Evolutionary conservation across 1,139 yeast genomes (phyloP).

Genomic region (Suhomyces yuchorum): DNA sequence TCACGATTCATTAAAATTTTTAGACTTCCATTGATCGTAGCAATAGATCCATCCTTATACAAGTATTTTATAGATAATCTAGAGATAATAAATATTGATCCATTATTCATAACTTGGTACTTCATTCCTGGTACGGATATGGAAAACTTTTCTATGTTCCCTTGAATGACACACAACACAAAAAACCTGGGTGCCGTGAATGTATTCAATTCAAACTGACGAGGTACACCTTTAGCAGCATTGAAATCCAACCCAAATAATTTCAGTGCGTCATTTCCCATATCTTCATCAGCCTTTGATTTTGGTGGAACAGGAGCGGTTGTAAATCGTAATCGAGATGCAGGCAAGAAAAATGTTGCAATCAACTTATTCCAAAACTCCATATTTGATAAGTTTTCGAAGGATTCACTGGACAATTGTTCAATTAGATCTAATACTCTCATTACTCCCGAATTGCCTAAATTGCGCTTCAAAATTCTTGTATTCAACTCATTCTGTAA

Average conservation of each 20-base stretch:
- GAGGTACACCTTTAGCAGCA: constrained; percentile 22
- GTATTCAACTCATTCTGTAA: constrained; percentile 39
- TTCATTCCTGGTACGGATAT: constrained; percentile 63
- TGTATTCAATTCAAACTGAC: constrained; percentile 65
- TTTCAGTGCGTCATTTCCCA: constrained; percentile 9
- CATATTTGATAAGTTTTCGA: constrained; percentile 30
- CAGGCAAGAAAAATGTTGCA: constrained; percentile 38
- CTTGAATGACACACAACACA: constrained; percentile 53
- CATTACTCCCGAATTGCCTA: constrained; percentile 50
- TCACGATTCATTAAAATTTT: constrained; percentile 63
- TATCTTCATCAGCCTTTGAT: constrained; percentile 5
- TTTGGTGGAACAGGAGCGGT: constrained; percentile 18
- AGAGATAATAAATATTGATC: constrained; percentile 63
- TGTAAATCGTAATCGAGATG: constrained; percentile 30
- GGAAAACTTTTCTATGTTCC: constrained; percentile 55
- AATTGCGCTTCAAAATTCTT: constrained; percentile 40
- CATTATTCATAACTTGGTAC: constrained; percentile 67
- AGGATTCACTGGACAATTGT: constrained; percentile 37
- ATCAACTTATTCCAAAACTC: constrained; percentile 46
- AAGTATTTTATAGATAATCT: constrained; percentile 55
- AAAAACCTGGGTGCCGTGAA: constrained; percentile 70
- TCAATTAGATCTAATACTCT: constrained; percentile 43
- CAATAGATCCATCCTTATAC: constrained; percentile 70
- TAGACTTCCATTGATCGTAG: constrained; percentile 60
- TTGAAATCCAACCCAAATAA: constrained; percentile 14